Conservation (phyloP, 2,329 filamentous ascomycete species). For the Lasiodiplodia hormozganensis region DNA sequence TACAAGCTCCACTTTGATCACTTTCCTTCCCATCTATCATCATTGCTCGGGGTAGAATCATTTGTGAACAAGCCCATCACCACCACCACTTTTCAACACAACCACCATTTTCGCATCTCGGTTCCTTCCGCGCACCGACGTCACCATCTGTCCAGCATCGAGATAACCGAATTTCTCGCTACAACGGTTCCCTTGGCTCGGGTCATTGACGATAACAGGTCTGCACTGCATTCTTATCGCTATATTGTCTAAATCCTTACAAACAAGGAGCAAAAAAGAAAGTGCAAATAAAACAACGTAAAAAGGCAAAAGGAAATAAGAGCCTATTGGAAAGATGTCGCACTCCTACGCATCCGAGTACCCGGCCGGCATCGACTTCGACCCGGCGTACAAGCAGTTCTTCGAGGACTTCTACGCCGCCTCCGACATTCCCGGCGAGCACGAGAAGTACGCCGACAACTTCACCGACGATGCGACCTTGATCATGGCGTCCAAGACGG, state of each 20-base stretch:
- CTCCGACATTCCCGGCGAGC: conserved; percentile 56
- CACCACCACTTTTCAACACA: too few species aligned
- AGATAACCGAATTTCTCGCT: neutral
- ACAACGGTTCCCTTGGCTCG: neutral
- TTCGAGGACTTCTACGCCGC: conserved; percentile 56
- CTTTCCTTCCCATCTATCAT: neutral
- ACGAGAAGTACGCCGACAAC: conserved; percentile 56
- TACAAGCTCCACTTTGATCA: neutral
- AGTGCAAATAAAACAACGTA: neutral
- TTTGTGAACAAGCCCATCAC: too few species aligned
- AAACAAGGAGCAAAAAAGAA: neutral
- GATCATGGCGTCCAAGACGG: conserved; percentile 60
- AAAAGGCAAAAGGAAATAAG: neutral
- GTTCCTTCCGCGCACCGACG: neutral
- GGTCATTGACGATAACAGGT: neutral
- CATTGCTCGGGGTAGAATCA: neutral
- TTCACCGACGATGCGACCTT: conserved; percentile 59
- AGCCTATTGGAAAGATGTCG: neutral
- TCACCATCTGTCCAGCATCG: neutral
- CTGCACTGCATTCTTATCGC: neutral
- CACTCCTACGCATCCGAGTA: conserved; percentile 44
- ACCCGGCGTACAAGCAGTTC: conserved; percentile 51
- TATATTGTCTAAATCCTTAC: neutral
- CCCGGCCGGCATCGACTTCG: conserved; percentile 42
- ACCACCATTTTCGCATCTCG: too few species aligned